Conservation (phyloP, 2,329 filamentous ascomycete genomes). For the Penicillium sp. region DNA sequence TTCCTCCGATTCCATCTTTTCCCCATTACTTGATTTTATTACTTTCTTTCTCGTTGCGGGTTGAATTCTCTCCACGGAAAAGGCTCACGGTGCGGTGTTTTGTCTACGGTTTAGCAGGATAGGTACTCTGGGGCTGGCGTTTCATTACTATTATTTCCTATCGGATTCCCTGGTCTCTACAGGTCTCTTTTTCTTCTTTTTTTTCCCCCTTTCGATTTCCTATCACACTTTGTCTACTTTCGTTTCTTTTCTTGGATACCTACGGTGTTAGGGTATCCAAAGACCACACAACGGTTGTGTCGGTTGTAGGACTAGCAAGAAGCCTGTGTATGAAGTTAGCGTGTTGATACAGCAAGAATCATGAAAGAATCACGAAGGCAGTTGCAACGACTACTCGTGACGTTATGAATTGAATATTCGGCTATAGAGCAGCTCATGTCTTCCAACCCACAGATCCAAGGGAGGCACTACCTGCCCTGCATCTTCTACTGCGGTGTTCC, state of each 20-base stretch:
- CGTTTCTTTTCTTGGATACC: conserved; percentile 36
- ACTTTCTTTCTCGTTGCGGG: background rate
- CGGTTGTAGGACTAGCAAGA: conserved; percentile 41
- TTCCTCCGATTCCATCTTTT: conserved; percentile 16
- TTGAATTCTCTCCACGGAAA: conserved; percentile 25
- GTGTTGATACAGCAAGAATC: conserved; percentile 30
- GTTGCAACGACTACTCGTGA: conserved; percentile 16
- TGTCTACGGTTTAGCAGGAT: conserved; percentile 38
- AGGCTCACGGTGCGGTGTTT: conserved; percentile 44
- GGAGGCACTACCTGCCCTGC: conserved; percentile 66
- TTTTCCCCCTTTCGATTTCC: conserved; percentile 6
- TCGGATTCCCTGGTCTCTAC: conserved; percentile 28
- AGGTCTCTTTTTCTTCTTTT: conserved; percentile 21
- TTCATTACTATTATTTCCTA: conserved; percentile 29
- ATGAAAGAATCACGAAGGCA: conserved; percentile 23
- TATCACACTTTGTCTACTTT: conserved; percentile 15
- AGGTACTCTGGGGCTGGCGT: conserved; percentile 38
- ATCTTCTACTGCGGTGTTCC: conserved; percentile 55
- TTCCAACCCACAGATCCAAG: conserved; percentile 68
- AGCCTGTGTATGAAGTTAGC: conserved; percentile 28
- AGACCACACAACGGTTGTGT: conserved; percentile 27
- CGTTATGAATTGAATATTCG: conserved; percentile 68
- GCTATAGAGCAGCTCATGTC: conserved; percentile 69
- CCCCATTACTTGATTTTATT: conserved; percentile 21
- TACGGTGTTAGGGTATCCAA: conserved; percentile 32